Evolutionary conservation across 176 grass and related monocot genomes (phyloP).

Genomic region (Eremochloa ophiuroides): DNA sequence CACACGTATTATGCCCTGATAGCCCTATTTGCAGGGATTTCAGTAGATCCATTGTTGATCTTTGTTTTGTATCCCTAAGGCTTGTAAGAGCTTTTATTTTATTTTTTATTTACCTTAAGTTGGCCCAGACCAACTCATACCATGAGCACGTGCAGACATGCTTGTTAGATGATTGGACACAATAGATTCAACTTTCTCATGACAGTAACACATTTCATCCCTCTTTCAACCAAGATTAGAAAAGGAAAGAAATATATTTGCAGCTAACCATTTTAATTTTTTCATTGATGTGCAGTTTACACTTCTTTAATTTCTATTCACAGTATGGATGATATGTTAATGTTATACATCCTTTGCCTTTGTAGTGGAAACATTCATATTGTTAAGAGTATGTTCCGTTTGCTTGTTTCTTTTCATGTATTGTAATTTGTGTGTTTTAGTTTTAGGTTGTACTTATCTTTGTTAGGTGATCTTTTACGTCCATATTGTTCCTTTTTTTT

Average conservation of each 20-base stretch:
- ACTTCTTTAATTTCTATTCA: background rate
- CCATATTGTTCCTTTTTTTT: background rate
- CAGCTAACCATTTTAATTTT: background rate
- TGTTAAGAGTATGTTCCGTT: background rate
- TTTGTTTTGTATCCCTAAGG: background rate
- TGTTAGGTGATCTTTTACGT: background rate
- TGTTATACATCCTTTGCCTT: background rate
- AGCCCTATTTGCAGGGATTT: background rate
- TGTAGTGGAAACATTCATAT: constrained; percentile 8
- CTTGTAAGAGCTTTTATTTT: background rate
- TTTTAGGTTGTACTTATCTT: background rate
- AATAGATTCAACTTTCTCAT: background rate
- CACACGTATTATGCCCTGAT: background rate
- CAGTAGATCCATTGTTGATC: background rate
- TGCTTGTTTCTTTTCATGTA: background rate
- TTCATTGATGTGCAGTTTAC: background rate
- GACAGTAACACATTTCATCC: background rate
- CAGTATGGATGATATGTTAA: background rate
- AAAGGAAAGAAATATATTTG: background rate
- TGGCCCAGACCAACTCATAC: background rate
- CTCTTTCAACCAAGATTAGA: background rate
- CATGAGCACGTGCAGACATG: background rate
- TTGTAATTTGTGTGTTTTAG: background rate
- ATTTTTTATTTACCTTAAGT: background rate
- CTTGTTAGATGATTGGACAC: constrained; percentile 4